A percentile compares a stretch with the other conserved stretches of the same genome.
phyloP scores from a whole-genome alignment of 169 alveolate genomes.

The Plasmodium coatneyi region DNA sequence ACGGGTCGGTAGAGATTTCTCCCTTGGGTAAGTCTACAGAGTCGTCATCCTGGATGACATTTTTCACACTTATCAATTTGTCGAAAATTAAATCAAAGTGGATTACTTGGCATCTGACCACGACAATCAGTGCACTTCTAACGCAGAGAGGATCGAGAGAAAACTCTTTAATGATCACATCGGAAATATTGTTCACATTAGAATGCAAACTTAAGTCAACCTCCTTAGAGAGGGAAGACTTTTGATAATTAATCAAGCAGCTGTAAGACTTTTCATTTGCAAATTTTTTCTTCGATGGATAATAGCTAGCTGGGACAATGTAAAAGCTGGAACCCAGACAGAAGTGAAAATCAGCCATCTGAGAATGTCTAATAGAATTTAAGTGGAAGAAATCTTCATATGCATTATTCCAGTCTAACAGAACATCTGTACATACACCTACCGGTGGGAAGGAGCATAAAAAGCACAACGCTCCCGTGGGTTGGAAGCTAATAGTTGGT shows the following conservation, averaged over 20 bases:
- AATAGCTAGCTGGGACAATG: slow-evolving; percentile 89
- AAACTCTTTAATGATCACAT: slow-evolving; percentile 54
- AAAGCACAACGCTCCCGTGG: slow-evolving; percentile 90
- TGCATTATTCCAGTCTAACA: slow-evolving; percentile 89
- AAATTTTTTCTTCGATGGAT: slow-evolving; percentile 83
- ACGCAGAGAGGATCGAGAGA: slow-evolving; percentile 49
- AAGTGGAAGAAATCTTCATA: slow-evolving; percentile 85
- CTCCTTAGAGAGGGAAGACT: slow-evolving; percentile 82
- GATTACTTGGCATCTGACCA: slow-evolving; percentile 48
- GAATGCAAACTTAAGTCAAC: slow-evolving; percentile 82
- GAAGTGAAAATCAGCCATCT: slow-evolving; percentile 85
- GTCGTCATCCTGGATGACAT: not conserved
- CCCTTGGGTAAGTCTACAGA: not conserved
- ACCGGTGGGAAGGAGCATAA: slow-evolving; percentile 87
- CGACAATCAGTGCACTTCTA: slow-evolving; percentile 23
- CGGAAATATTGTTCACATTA: slow-evolving; percentile 80
- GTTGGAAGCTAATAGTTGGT: slow-evolving; percentile 86
- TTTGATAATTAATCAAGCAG: slow-evolving; percentile 86
- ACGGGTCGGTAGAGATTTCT: not conserved
- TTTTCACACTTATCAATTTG: slow-evolving; percentile 3
- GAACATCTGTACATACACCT: slow-evolving; percentile 87
- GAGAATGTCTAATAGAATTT: slow-evolving; percentile 78
- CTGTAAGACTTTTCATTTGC: slow-evolving; percentile 78
- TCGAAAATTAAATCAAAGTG: slow-evolving; percentile 26
- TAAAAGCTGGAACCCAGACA: slow-evolving; percentile 87